phyloP scores from a whole-genome alignment of 2,329 filamentous ascomycete genomes.

The Xylaria sp. region DNA sequence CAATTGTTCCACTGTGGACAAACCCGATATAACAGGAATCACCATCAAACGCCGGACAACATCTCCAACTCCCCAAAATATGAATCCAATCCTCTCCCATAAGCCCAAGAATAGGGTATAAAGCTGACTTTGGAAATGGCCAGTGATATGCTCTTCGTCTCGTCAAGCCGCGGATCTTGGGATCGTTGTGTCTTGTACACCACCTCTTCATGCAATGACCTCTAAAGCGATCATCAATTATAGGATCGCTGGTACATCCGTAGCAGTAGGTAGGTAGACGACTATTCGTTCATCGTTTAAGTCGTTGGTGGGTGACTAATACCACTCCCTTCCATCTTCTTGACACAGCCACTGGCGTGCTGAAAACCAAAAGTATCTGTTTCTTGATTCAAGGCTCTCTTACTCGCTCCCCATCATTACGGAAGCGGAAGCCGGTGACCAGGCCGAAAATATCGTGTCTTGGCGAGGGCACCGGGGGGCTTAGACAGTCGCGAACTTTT shows the following conservation, averaged over 20 bases:
- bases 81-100: conserved; percentile 12
- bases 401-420: conserved; percentile 24
- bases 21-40: conserved; percentile 12
- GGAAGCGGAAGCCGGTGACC: conserved; percentile 18
- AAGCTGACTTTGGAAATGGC: conserved; percentile 2
- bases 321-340: conserved; percentile 1
- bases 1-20: conserved; percentile 1
- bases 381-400: conserved; percentile 5
- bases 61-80: conserved; percentile 24
- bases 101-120: conserved; percentile 5
- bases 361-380: conserved; percentile 4
- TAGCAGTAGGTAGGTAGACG: conserved; percentile 9
- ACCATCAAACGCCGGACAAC: conserved; percentile 22
- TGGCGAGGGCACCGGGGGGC: conserved; percentile 6
- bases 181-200: background rate
- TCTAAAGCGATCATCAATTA: background rate
- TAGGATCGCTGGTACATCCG: background rate
- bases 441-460: conserved; percentile 1
- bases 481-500: conserved; percentile 9
- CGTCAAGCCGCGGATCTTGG: background rate
- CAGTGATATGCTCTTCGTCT: conserved; percentile 3
- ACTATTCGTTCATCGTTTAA: conserved; percentile 21
- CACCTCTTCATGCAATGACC: background rate
- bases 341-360: conserved; percentile 6
- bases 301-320: conserved; percentile 6